phyloP scores from a whole-genome alignment of 1,284 basidiomycete species.

The Malassezia sp. region DNA sequence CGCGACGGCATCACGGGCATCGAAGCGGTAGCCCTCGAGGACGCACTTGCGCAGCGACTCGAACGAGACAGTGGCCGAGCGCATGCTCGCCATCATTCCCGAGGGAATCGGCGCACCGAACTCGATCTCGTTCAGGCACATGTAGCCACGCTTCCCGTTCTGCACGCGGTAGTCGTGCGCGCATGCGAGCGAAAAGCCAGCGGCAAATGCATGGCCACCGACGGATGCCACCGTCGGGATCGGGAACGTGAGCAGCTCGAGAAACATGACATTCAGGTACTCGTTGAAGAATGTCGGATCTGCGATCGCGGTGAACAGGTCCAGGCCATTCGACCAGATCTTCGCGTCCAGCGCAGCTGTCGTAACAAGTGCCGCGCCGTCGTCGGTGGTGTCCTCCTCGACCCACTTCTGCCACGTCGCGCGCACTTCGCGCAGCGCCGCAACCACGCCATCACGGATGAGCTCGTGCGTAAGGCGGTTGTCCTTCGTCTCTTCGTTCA shows the following conservation, averaged over 20 bases:
- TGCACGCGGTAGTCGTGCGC: conserved; percentile 82
- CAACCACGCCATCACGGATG: conserved; percentile 55
- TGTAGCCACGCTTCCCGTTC: conserved; percentile 68
- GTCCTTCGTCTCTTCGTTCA: conserved; percentile 50
- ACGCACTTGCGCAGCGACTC: conserved; percentile 62
- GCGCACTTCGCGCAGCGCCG: conserved; percentile 68
- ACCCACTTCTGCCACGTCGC: conserved; percentile 57
- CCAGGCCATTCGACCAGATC: conserved; percentile 54
- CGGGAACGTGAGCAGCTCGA: conserved; percentile 49
- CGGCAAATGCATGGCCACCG: conserved; percentile 85
- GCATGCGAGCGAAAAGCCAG: conserved; percentile 66
- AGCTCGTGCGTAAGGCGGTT: conserved; percentile 59
- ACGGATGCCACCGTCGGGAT: conserved; percentile 65
- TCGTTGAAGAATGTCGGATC: conserved; percentile 58
- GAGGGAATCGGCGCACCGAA: conserved; percentile 34
- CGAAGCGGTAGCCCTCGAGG: conserved; percentile 71
- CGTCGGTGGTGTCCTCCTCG: conserved; percentile 15
- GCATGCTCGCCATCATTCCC: conserved; percentile 54
- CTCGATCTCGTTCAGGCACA: conserved; percentile 60
- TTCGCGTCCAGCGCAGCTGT: conserved; percentile 26
- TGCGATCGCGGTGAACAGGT: conserved; percentile 56
- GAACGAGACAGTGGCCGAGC: conserved; percentile 57
- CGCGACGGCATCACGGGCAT: conserved; percentile 60
- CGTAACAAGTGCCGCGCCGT: conserved; percentile 36
- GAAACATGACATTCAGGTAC: conserved; percentile 49